Evolutionary conservation across 208 protist genomes (phyloP), one percentile per base, ranked within the genome.

Genomic region (Acanthamoeba quina): DNA sequence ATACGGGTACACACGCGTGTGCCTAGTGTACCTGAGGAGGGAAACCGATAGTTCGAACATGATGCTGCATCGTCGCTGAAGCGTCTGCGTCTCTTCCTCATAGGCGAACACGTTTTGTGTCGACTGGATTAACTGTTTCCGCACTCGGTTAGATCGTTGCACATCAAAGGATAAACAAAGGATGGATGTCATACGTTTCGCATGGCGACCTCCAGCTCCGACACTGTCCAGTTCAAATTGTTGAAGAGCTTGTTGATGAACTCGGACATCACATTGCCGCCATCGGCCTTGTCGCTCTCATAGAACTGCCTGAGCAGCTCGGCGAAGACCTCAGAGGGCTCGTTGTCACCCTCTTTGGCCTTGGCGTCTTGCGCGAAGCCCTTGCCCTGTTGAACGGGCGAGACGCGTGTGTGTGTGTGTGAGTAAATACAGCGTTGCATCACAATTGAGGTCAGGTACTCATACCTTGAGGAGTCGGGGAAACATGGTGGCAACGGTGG

Each of bases 211-310:
- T 68, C 88, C 19, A 95, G 88, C 56, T 95, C 94, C 10, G 94
- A 89, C 15, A 95, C 54, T 15, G 94, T 80, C 94, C 94, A 95
- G 68, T 95, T 95, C 11, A 94, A 89, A 49, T 95, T 88, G 93
- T 95, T 95, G 56, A 95, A 95, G 1, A 85, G 58, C 62, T 74
- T 78, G 72, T 95, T 95, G 37, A 95, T 62, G 78, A 95, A 95
- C 9, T 90, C 66, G 0, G 82, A 58, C 49, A 86, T 17, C 24
- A 89, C 56, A 41, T 70, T 44, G n/a, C 52, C 49, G 21, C 49
- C 78, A 1, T n/a, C 62, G 49, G 19, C 34, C 92, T 72, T 89
- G 21, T 85, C 93, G 21, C 90, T 47, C 44, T 41, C 34, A 68
- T 85, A 94, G 4, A 68, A 26, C 21, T 13, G 47, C n/a, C 15